Evolutionary conservation across 2,329 filamentous ascomycete species (phyloP), one percentile per base, ranked within the genome.

Genomic region (Penicillium sp.): DNA sequence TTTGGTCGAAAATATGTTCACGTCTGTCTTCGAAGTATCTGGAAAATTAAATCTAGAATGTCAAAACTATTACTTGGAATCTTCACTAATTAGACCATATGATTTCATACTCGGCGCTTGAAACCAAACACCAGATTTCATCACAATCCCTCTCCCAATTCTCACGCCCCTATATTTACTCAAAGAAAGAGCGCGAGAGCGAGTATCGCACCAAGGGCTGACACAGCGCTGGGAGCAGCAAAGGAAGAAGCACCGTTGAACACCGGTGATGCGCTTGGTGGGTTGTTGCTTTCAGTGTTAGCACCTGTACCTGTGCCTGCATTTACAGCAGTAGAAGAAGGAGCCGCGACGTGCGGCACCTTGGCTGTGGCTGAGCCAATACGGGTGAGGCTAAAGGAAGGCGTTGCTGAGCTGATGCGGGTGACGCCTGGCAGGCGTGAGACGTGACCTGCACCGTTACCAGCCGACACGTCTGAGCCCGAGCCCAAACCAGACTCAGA

Each of bases 161-260:
- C 5, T 23, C 23, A 23, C 23, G 23, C 5, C 23, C 5, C 23
- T 5, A 23, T 11, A 46, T 32, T 3, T 14, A 43, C 14, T 50
- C 6, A 44, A 43, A 50, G 39, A 32, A 29, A 50, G 35, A 53
- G 39, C 8, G 46, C 39, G 14, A 53, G 5, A 29, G 46, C 34
- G 10, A 27, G n/a, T 11, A 44, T 11, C 14, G 27, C 51, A 18
- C 51, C 51, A 26, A 50, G 32, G 4, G 34, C 40, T 30, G 46
- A 44, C 27, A 50, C 32, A 19, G 16, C 14, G 4, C 40, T 7
- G 14, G 46, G 44, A 18, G 34, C 19, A 26, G 46, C 36, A 7
- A 29, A 42, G 16, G 40, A 29, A 7, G 46, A 45, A 32, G 32
- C 51, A 39, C 46, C 26, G 8, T 50, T 53, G 34, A 53, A 44